These are phyloP conservation scores for Onygenales sp. DNA, from an alignment of 2,329 filamentous ascomycete genomes.

Conservation along the genomic window DNA sequence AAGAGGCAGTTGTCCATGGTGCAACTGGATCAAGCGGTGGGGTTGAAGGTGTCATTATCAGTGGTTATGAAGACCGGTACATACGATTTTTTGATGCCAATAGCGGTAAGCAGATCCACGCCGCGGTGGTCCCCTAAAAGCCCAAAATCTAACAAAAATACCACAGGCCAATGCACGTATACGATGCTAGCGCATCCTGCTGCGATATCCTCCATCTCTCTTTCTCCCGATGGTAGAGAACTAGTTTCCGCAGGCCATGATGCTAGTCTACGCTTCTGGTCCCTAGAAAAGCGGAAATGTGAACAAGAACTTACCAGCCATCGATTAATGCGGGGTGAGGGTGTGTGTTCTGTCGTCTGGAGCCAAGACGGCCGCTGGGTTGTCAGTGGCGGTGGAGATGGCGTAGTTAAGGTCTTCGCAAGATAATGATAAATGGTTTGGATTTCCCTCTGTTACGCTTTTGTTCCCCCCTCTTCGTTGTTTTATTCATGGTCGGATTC, in stretches of 20 bases:
- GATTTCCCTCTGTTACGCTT: constrained; percentile 17
- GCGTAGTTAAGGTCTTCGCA: constrained; percentile 82
- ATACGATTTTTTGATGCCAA: constrained; percentile 98
- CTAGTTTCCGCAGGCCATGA: constrained; percentile 94
- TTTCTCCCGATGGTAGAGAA: constrained; percentile 88
- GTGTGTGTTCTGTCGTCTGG: constrained; percentile 90
- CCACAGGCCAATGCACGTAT: constrained; percentile 91
- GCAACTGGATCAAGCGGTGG: constrained; percentile 75
- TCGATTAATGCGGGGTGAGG: constrained; percentile 89
- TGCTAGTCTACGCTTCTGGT: constrained; percentile 93
- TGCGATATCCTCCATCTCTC: constrained; percentile 79
- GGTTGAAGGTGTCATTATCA: constrained; percentile 89
- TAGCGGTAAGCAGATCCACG: constrained; percentile 61
- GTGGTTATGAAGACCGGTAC: constrained; percentile 91
- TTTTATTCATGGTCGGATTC: constrained; percentile 12
- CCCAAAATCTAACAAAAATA: constrained; percentile 11
- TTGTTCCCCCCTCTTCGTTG: constrained; percentile 14
- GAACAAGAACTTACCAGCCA: constrained; percentile 92
- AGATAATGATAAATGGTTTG: constrained; percentile 20
- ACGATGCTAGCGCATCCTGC: constrained; percentile 96
- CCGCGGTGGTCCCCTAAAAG: neutral
- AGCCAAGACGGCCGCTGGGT: constrained; percentile 92
- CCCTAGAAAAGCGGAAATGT: constrained; percentile 86
- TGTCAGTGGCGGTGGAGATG: constrained; percentile 87
- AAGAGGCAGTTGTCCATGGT: constrained; percentile 65